These are phyloP conservation scores for Leonotis leonurus DNA, from an alignment of 257 asterid genomes.

Conservation along the genomic window DNA sequence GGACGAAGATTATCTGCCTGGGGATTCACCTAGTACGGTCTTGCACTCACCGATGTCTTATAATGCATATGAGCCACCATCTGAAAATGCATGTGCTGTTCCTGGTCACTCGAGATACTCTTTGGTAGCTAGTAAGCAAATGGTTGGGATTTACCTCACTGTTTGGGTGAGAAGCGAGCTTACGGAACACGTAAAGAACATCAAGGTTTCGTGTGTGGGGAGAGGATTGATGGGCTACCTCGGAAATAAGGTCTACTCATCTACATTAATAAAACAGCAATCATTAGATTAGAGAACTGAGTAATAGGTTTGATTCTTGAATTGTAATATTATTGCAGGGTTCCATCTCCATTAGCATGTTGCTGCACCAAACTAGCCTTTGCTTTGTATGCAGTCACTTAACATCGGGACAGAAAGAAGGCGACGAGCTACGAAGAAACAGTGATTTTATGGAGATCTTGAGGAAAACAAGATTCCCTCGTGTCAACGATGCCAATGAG, in stretches of 20 bases:
- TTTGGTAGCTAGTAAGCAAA: conserved; percentile 87
- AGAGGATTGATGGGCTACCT: conserved; percentile 98
- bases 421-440: conserved; percentile 92
- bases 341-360: conserved; percentile 90
- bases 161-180: conserved; percentile 94
- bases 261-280: neutral
- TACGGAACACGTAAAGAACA: conserved; percentile 71
- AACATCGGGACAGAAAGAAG: conserved; percentile 96
- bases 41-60: conserved; percentile 62
- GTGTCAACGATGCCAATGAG: conserved; percentile 50
- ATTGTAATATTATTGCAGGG: conserved; percentile 49
- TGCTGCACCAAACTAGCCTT: conserved; percentile 98
- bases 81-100: conserved; percentile 36
- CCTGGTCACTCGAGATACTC: conserved; percentile 62
- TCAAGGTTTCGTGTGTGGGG: conserved; percentile 92
- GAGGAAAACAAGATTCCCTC: conserved; percentile 89
- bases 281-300: too few relatives aligned
- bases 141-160: conserved; percentile 92
- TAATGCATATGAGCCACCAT: conserved; percentile 36
- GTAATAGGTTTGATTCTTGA: too few relatives aligned
- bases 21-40: conserved; percentile 90
- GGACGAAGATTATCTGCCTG: conserved; percentile 75
- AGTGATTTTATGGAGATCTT: conserved; percentile 91
- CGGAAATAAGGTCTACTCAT: conserved; percentile 82
- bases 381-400: conserved; percentile 94